phyloP scores from a whole-genome alignment of 306 rosid genomes.

The Dryas octopetala region DNA sequence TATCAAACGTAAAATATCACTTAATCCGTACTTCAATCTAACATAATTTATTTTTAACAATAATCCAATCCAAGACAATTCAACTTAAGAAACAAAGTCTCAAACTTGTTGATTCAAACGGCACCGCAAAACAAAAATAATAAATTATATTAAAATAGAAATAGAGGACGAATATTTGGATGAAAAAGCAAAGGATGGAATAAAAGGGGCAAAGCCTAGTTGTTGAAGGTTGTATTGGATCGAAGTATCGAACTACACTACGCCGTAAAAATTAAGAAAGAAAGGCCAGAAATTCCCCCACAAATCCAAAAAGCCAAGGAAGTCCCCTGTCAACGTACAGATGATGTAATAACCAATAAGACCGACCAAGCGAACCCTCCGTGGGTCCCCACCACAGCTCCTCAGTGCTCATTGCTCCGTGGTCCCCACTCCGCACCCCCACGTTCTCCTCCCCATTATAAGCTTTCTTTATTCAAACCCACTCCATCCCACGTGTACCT shows the following conservation, averaged over 20 bases:
- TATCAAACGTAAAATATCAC: too few relatives aligned
- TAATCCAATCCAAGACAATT: too few relatives aligned
- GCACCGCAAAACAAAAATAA: too few relatives aligned
- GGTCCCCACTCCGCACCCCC: conserved; percentile 54
- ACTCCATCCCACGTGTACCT: conserved; percentile 46
- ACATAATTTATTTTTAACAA: too few relatives aligned
- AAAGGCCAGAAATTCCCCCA: not conserved
- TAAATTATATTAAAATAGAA: too few relatives aligned
- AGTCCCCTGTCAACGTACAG: not conserved
- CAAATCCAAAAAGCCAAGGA: not conserved
- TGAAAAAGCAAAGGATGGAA: too few relatives aligned
- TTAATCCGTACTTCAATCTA: too few relatives aligned
- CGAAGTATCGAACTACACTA: not conserved
- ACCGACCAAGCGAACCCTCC: conserved; percentile 43
- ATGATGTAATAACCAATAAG: conserved; percentile 22
- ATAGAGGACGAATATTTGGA: too few relatives aligned
- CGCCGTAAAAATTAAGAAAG: not conserved
- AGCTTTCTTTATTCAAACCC: conserved; percentile 9
- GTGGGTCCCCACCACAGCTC: conserved; percentile 29
- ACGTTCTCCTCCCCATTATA: conserved; percentile 53
- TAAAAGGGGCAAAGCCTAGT: too few relatives aligned
- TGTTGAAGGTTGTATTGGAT: too few relatives aligned
- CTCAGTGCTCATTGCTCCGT: conserved; percentile 17
- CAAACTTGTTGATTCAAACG: too few relatives aligned
- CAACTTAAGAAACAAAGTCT: too few relatives aligned